These are phyloP conservation scores for Heritiera fomes DNA, from an alignment of 345 rosid genomes.

Conservation along the genomic window DNA sequence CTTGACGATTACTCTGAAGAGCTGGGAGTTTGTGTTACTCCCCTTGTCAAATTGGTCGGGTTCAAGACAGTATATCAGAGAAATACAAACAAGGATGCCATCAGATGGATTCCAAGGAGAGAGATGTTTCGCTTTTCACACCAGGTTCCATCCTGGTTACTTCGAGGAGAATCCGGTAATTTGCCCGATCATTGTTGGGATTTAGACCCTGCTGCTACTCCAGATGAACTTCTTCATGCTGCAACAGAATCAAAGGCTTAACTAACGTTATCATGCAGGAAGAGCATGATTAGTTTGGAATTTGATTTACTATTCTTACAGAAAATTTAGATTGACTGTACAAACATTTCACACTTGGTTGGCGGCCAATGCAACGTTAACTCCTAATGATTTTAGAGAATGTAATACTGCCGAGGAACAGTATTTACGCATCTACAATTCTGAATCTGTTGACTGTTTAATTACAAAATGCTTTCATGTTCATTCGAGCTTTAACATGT, in stretches of 20 bases:
- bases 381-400: slow-evolving; percentile 46
- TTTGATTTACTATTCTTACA: slow-evolving; percentile 50
- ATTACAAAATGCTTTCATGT: slow-evolving; percentile 14
- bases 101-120: slow-evolving; percentile 85
- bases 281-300: slow-evolving; percentile 32
- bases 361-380: slow-evolving; percentile 45
- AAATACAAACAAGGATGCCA: slow-evolving; percentile 47
- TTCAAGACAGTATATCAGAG: slow-evolving; percentile 91
- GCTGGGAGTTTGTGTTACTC: slow-evolving; percentile 77
- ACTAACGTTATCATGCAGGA: slow-evolving; percentile 21
- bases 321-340: slow-evolving; percentile 60
- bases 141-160: slow-evolving; percentile 87
- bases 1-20: slow-evolving; percentile 90
- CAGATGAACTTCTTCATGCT: slow-evolving; percentile 80
- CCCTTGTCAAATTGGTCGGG: slow-evolving; percentile 73
- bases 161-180: slow-evolving; percentile 55
- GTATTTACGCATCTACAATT: slow-evolving; percentile 35
- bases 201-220: slow-evolving; percentile 97
- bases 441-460: slow-evolving; percentile 34
- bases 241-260: slow-evolving; percentile 46
- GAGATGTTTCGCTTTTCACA: slow-evolving; percentile 87
- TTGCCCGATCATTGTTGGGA: slow-evolving; percentile 90
- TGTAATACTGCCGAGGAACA: slow-evolving; percentile 32
- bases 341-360: slow-evolving; percentile 54
- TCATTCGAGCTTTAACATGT: slow-evolving; percentile 26